These are phyloP conservation scores for Globisporangium viniferum DNA, from an alignment of 352 stramenopile species.

Conservation along the genomic window DNA sequence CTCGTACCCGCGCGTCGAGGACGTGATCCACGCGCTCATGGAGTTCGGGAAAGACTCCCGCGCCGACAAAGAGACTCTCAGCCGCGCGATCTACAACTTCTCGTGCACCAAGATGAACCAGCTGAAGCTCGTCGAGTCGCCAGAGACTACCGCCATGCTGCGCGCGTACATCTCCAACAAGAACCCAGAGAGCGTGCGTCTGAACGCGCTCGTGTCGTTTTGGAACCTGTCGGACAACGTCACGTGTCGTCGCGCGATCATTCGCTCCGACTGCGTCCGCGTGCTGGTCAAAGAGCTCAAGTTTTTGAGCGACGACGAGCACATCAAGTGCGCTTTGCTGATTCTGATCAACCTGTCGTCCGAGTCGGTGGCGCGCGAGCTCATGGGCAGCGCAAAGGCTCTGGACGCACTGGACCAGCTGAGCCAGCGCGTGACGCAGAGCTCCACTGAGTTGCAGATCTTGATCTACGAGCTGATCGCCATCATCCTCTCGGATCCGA, in stretches of 20 bases:
- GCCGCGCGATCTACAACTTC: constrained; percentile 66
- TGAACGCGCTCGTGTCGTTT: constrained; percentile 29
- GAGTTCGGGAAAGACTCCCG: constrained; percentile 41
- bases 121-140: constrained; percentile 51
- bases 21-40: constrained; percentile 56
- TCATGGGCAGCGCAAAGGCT: constrained; percentile 33
- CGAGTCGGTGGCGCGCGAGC: constrained; percentile 25
- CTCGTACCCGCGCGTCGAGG: constrained; percentile 63
- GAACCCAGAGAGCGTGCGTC: constrained; percentile 27
- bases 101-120: constrained; percentile 62
- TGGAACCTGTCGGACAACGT: constrained; percentile 56
- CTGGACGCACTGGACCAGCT: constrained; percentile 42
- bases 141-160: constrained; percentile 40
- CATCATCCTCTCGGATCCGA: constrained; percentile 43
- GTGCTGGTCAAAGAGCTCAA: constrained; percentile 45
- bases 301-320: constrained; percentile 24
- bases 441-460: constrained; percentile 15
- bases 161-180: constrained; percentile 26
- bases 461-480: constrained; percentile 53
- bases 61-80: constrained; percentile 43
- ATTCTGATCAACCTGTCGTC: constrained; percentile 32
- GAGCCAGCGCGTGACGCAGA: constrained; percentile 12
- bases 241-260: constrained; percentile 43
- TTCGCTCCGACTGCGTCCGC: constrained; percentile 40
- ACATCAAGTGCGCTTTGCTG: constrained; percentile 39